phyloP scores from a whole-genome alignment of 495 filamentous ascomycete species.

The Trichoderma parareesei region DNA sequence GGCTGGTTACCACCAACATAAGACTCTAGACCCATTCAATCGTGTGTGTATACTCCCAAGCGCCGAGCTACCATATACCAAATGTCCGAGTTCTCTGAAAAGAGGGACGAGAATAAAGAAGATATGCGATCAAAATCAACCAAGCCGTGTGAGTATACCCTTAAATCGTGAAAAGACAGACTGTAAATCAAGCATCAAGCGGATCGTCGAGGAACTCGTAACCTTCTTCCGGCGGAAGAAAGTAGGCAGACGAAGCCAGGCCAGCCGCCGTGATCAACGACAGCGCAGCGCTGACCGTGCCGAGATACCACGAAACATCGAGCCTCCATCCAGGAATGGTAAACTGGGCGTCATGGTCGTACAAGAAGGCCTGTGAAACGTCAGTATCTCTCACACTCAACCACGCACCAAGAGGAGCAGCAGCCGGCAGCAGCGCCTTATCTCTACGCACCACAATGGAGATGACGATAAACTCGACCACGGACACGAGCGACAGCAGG shows the following conservation, averaged over 20 bases:
- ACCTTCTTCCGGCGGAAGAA: slow-evolving; percentile 72
- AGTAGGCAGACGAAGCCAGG: slow-evolving; percentile 53
- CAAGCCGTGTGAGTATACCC: neutral
- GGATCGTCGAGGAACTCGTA: slow-evolving; percentile 56
- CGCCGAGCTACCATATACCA: neutral
- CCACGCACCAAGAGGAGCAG: neutral
- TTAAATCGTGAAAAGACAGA: neutral
- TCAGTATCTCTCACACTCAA: neutral
- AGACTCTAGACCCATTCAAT: no score
- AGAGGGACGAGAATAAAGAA: neutral
- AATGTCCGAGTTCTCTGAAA: neutral
- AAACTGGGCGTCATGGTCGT: slow-evolving; percentile 79
- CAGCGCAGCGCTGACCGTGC: slow-evolving; percentile 63
- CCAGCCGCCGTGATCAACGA: slow-evolving; percentile 52
- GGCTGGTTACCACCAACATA: no score
- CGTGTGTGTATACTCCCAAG: neutral
- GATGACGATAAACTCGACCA: slow-evolving; percentile 61
- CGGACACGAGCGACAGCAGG: slow-evolving; percentile 52
- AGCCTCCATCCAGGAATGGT: slow-evolving; percentile 72
- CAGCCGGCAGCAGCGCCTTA: slow-evolving; percentile 12
- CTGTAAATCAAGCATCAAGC: slow-evolving; percentile 19
- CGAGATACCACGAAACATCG: slow-evolving; percentile 68
- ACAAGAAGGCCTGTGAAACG: slow-evolving; percentile 61
- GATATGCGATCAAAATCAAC: neutral
- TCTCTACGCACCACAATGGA: slow-evolving; percentile 62